Evolutionary conservation across 805 yeast species (phyloP).

Genomic region (Pichia sporocuriosa): DNA sequence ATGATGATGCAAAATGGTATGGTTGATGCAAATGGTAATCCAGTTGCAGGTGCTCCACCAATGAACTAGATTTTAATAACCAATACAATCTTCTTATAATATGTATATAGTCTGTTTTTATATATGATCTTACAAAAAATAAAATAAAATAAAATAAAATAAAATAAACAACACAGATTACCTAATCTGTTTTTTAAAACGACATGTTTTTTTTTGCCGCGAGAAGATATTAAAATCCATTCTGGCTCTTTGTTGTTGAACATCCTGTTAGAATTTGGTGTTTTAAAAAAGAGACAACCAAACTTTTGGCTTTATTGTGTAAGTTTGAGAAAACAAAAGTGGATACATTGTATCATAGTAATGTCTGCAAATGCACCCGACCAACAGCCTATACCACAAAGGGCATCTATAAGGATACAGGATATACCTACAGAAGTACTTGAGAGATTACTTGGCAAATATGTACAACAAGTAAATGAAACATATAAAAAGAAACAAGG

Average conservation of each 20-base stretch:
- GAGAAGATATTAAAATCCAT: too few species aligned
- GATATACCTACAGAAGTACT: conserved; percentile 7
- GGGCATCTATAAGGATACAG: conserved; percentile 2
- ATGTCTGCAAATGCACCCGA: neutral
- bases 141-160: too few species aligned
- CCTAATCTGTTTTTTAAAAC: too few species aligned
- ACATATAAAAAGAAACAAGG: conserved; percentile 6
- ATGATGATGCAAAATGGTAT: conserved; percentile 87
- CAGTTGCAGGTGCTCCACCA: conserved; percentile 71
- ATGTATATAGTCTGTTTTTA: conserved; percentile 9
- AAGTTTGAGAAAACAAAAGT: too few species aligned
- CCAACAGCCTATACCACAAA: neutral
- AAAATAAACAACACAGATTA: too few species aligned
- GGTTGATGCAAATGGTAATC: conserved; percentile 78
- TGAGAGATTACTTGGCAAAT: conserved; percentile 3
- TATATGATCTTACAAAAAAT: neutral
- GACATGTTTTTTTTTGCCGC: too few species aligned
- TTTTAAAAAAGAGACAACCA: too few species aligned
- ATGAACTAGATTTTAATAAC: conserved; percentile 9
- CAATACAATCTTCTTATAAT: neutral
- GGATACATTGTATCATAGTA: too few species aligned
- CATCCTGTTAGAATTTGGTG: too few species aligned
- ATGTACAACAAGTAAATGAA: conserved; percentile 3
- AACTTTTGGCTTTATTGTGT: too few species aligned
- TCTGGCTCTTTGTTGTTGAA: too few species aligned